phyloP scores from a whole-genome alignment of 129 eudicot genomes.

The Escallonia herrerae region DNA sequence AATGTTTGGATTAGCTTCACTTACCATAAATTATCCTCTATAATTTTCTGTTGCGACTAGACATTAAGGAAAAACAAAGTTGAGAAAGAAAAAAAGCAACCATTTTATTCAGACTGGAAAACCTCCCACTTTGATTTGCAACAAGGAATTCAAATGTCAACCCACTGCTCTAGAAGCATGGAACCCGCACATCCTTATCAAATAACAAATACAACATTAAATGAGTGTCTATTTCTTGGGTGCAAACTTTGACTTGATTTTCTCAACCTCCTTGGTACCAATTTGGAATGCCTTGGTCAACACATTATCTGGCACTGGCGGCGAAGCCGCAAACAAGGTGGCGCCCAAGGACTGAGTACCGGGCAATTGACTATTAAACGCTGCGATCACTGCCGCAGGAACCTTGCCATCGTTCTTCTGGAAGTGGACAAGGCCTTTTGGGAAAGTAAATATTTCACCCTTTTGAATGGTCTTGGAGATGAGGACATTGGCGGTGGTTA shows the following conservation, averaged over 20 bases:
- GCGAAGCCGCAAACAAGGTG: conserved; percentile 58
- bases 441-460: conserved; percentile 61
- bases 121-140: background rate
- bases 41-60: too few species aligned
- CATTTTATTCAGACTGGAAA: too few species aligned
- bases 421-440: conserved; percentile 58
- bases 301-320: conserved; percentile 58
- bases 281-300: conserved; percentile 59
- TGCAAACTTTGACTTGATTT: conserved; percentile 60
- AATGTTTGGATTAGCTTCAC: too few species aligned
- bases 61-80: too few species aligned
- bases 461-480: conserved; percentile 42
- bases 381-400: conserved; percentile 49
- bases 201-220: background rate
- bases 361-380: conserved; percentile 77
- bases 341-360: conserved; percentile 67
- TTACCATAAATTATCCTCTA: too few species aligned
- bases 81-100: too few species aligned
- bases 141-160: background rate
- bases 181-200: background rate
- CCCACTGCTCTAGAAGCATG: too few species aligned
- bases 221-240: conserved; percentile 33
- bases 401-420: conserved; percentile 52
- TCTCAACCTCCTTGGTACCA: conserved; percentile 54
- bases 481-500: conserved; percentile 52